Base-by-base conservation (phyloP, 2,329 filamentous ascomycete genomes). In the Exophiala spinifera region DNA sequence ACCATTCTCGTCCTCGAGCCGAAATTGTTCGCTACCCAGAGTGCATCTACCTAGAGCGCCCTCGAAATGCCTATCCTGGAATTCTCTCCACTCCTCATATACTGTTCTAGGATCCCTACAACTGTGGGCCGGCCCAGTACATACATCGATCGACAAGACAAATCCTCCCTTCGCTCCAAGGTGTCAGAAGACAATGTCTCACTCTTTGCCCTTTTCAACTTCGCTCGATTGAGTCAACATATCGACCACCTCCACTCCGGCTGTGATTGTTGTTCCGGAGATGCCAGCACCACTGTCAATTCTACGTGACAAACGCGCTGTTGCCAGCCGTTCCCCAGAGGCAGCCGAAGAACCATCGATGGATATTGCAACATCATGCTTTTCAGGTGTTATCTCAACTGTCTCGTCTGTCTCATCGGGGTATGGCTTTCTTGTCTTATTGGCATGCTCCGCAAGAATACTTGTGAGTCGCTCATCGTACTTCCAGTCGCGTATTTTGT, bases 401-500 rank as follows among this genome's bases (percentile, higher is more conserved):
- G 42, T 44, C 8, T 44, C 42, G 20, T 44, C 42, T 10, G 20
- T 44, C 42, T 44, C 42, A 28, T 28, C 42, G n/a, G 42, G 42
- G 8, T 44, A 44, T 23, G 42, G 42, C 21, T 44, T 44, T n/a
- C 42, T 23, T 7, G 42, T 44, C n/a, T 14, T 23, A 8, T 21
- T 11, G 20, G 42, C 20, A 15, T 44, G n/a, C n/a, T 23, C 42
- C 2, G 21, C 42, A 11, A 44, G 42, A 15, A 44, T 44, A 10
- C n/a, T 25, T 7, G 42, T 44, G n/a, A 44, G 21, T 4, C 42
- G 42, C 21, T 28, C 2, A 15, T 44, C n/a, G 20, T 44, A 44
- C n/a, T 28, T 15, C 42, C 42, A 44, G 20, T 21, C n/a, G 3
- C 42, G 20, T n/a, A 44, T 44, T 14, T 7, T 2, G 1, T 25